Conservation (phyloP, 2,329 filamentous ascomycete species). For the Fusarium beomiforme region DNA sequence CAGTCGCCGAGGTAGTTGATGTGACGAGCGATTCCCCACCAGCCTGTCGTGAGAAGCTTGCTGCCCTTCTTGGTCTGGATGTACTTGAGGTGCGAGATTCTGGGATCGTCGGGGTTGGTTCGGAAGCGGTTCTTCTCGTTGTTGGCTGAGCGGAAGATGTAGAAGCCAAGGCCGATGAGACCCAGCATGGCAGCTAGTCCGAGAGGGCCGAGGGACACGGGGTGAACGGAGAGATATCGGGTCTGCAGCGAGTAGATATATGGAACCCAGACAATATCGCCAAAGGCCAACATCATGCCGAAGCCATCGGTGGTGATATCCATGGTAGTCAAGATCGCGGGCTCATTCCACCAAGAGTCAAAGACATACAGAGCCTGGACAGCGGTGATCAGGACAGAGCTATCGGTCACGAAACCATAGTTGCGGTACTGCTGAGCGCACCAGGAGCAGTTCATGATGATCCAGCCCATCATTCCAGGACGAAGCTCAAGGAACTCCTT, state of each 20-base stretch:
- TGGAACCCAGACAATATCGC: conserved; percentile 92
- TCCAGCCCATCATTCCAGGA: conserved; percentile 91
- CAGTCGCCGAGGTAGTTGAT: conserved; percentile 98
- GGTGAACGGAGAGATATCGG: conserved; percentile 85
- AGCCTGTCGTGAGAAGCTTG: conserved; percentile 83
- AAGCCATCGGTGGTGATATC: conserved; percentile 95
- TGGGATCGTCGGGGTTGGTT: conserved; percentile 83
- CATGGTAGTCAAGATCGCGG: conserved; percentile 90
- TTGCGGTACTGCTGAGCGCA: conserved; percentile 88
- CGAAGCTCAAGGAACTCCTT: conserved; percentile 91
- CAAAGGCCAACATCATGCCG: conserved; percentile 93
- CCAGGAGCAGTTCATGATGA: conserved; percentile 85
- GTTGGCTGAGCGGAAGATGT: conserved; percentile 93
- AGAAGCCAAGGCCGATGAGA: conserved; percentile 79
- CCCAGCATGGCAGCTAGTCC: conserved; percentile 73
- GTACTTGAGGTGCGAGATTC: conserved; percentile 81
- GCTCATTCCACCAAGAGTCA: conserved; percentile 87
- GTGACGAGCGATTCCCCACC: conserved; percentile 93
- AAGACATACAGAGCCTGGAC: conserved; percentile 86
- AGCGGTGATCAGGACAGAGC: conserved; percentile 80
- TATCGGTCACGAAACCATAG: conserved; percentile 85
- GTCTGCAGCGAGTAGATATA: conserved; percentile 88
- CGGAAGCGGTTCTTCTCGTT: conserved; percentile 96
- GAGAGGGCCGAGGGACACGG: conserved; percentile 76
- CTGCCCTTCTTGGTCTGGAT: conserved; percentile 87